Conservation (phyloP, 345 rosid genomes). For the Erucastrum elatum region DNA sequence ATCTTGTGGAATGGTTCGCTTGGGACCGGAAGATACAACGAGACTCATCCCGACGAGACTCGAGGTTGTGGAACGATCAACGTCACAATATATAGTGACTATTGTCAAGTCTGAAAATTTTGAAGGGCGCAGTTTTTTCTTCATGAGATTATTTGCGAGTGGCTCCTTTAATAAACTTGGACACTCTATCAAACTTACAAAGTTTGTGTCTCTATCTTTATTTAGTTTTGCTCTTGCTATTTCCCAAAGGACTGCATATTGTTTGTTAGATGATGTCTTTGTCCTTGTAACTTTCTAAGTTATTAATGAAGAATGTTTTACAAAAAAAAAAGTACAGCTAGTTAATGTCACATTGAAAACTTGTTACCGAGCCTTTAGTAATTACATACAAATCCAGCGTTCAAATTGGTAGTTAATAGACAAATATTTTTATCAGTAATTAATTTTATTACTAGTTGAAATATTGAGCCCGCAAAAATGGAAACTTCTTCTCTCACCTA, state of each 20-base stretch:
- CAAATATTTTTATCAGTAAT: no score
- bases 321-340: no score
- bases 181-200: no score
- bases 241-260: no score
- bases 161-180: not conserved
- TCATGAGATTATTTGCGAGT: not conserved
- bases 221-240: no score
- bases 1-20: not conserved
- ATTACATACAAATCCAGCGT: not conserved
- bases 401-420: not conserved
- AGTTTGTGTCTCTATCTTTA: no score
- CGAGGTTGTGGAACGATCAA: not conserved
- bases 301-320: no score
- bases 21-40: not conserved
- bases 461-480: constrained; percentile 1
- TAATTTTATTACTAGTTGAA: no score
- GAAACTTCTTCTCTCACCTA: not conserved
- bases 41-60: not conserved
- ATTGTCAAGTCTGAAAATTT: not conserved
- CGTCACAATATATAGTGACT: not conserved
- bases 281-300: no score
- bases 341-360: not conserved
- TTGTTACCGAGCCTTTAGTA: not conserved
- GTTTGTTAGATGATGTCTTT: no score
- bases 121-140: not conserved